These are phyloP conservation scores for Lycium barbarum DNA, from an alignment of 257 asterid species.

Conservation along the genomic window DNA sequence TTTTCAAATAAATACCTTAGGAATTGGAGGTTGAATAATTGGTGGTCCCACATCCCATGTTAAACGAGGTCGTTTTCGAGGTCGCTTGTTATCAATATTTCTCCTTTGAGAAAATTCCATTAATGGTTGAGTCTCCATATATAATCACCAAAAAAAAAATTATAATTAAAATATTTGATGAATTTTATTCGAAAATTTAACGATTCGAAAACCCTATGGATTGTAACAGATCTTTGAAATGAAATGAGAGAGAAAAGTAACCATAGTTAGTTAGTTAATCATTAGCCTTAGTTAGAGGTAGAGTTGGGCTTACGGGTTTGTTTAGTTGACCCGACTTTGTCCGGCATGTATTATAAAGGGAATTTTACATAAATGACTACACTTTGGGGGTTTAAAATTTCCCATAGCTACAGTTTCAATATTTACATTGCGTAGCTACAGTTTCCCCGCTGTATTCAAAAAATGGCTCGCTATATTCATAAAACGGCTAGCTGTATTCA, in stretches of 20 bases:
- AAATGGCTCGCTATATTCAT: too few relatives aligned
- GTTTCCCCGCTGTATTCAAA: too few relatives aligned
- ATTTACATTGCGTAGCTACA: too few relatives aligned
- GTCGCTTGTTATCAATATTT: conserved; percentile 71
- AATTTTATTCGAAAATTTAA: neutral
- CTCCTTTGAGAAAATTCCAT: conserved; percentile 58
- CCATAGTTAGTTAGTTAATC: conserved; percentile 45
- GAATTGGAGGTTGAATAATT: conserved; percentile 41
- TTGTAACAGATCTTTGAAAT: conserved; percentile 38
- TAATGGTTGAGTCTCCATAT: conserved; percentile 74
- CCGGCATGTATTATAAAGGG: too few relatives aligned
- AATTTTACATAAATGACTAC: too few relatives aligned
- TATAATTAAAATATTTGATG: neutral
- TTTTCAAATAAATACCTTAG: neutral
- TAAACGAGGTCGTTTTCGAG: conserved; percentile 82
- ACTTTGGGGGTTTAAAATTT: too few relatives aligned
- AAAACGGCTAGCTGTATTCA: too few relatives aligned
- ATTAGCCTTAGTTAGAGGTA: too few relatives aligned
- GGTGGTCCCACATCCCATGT: conserved; percentile 72
- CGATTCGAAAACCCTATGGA: conserved; percentile 25
- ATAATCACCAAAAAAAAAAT: neutral
- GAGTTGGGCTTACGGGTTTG: too few relatives aligned
- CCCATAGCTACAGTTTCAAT: too few relatives aligned
- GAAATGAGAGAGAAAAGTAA: conserved; percentile 35
- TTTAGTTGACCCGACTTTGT: too few relatives aligned